Conservation (phyloP, 768 basidiomycete species). For the Naganishia antarctica region DNA sequence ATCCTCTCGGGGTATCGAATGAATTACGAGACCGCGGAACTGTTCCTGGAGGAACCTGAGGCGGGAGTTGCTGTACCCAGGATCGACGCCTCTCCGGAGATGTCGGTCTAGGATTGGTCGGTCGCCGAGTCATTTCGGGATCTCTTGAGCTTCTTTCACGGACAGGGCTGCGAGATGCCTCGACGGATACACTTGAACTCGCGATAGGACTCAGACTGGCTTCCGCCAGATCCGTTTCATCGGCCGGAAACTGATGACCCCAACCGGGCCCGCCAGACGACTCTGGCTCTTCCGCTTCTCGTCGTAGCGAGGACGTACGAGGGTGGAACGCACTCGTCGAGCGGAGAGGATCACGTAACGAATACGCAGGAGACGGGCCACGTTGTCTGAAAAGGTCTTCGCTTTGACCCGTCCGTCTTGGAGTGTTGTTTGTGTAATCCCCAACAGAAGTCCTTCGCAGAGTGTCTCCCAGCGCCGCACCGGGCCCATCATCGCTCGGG, state of each 20-base stretch:
- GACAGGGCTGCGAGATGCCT: conserved; percentile 18
- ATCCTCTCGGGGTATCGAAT: conserved; percentile 3
- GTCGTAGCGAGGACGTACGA: not conserved
- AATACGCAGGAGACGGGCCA: conserved; percentile 28
- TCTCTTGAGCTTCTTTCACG: not conserved
- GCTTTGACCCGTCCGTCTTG: not conserved
- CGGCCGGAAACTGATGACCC: not conserved
- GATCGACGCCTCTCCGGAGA: not conserved
- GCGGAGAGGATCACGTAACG: conserved; percentile 22
- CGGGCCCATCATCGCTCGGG: conserved; percentile 3
- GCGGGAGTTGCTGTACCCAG: not conserved
- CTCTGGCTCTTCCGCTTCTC: not conserved
- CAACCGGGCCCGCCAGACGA: not conserved
- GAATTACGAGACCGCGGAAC: not conserved
- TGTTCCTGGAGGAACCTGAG: not conserved
- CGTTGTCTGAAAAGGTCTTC: conserved; percentile 18
- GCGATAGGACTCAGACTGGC: conserved; percentile 24
- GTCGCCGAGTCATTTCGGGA: not conserved
- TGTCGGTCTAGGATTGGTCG: not conserved
- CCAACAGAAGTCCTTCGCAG: conserved; percentile 5
- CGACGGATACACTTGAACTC: conserved; percentile 18
- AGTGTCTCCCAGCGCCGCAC: not conserved
- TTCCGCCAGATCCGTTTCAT: conserved; percentile 21
- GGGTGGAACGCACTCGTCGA: conserved; percentile 8
- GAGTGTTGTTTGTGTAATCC: conserved; percentile 13